These are phyloP conservation scores for Xylariaceae sp. DNA, from an alignment of 2,329 filamentous ascomycete genomes.

Conservation along the genomic window DNA sequence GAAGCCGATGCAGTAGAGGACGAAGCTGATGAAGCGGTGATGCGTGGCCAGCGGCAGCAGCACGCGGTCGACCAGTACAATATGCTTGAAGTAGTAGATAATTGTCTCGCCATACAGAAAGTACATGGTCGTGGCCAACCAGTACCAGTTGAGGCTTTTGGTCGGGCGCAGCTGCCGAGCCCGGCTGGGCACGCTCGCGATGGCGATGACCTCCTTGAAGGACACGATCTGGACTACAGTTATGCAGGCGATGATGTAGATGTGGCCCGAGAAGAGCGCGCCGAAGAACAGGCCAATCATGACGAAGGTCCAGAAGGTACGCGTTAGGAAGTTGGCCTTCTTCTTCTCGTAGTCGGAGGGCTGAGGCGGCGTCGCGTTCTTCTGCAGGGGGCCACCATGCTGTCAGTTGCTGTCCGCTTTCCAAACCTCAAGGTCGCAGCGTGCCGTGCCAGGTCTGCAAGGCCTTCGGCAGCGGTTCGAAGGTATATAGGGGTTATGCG, in stretches of 20 bases:
- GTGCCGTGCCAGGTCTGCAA: too few relatives aligned
- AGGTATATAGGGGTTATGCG: constrained; percentile 19
- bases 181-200: constrained; percentile 87
- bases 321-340: constrained; percentile 93
- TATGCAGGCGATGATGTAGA: constrained; percentile 91
- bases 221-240: constrained; percentile 93
- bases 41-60: constrained; percentile 90
- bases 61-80: constrained; percentile 89
- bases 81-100: constrained; percentile 99
- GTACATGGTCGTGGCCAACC: constrained; percentile 98
- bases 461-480: too few relatives aligned
- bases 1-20: constrained; percentile 96
- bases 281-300: constrained; percentile 94
- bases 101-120: constrained; percentile 98
- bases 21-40: constrained; percentile 97
- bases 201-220: constrained; percentile 98
- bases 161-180: constrained; percentile 88
- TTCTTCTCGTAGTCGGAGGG: constrained; percentile 90
- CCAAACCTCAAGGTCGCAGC: too few relatives aligned
- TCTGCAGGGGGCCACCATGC: too few relatives aligned
- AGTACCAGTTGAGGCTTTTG: constrained; percentile 98
- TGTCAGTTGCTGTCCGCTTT: too few relatives aligned
- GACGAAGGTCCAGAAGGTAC: constrained; percentile 94
- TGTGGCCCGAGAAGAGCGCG: constrained; percentile 89
- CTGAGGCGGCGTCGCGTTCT: constrained; percentile 31